Evolutionary conservation across 2,329 filamentous ascomycete species (phyloP), one percentile per base, ranked within the genome.

Genomic region (Myriosclerotinia duriaeana): DNA sequence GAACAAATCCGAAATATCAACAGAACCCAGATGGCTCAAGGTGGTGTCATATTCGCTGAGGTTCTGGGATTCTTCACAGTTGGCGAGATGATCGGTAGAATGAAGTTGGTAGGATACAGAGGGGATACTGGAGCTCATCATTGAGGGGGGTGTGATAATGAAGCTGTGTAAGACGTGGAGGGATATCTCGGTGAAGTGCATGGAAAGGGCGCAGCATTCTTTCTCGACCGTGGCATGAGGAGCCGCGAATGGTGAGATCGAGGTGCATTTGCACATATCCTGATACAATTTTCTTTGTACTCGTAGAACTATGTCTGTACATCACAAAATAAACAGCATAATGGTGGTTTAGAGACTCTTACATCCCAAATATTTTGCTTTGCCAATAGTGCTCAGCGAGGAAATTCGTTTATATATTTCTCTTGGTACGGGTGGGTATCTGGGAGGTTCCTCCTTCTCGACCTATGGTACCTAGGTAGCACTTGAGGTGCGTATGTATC

Each of bases 31-130:
- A 78, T 94, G 73, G 85, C 85, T 65, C 80, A 89, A 64, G 89
- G 85, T 68, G 91, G 90, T 74, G 90, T 99, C 68, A 82, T 97
- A 69, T 80, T 84, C 58, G 93, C 93, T 66, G 94, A 99, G 82
- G 85, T 92, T 61, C 81, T 99, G 72, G 95, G 95, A 69, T 99
- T 99, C 87, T 99, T 98, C 86, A 96, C 93, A 69, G 87, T 98
- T 65, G 95, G 95, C 72, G 93, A 98, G 85, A 98, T 99, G 80
- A 88, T 99, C 76, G 95, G 95, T 76, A 87, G 93, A 77, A 87
- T 95, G 83, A 98, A 99, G 90, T 80, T 99, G 74, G 85, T 99
- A 74, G 95, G 95, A 71, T 99, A 99, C 85, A 86, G 85, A 80
- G 90, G 91, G 77, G 87, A 91, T 78, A 77, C 78, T 71, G 79